phyloP scores from a whole-genome alignment of 2,329 filamentous ascomycete genomes.

The Mycosphaerella sp. region DNA sequence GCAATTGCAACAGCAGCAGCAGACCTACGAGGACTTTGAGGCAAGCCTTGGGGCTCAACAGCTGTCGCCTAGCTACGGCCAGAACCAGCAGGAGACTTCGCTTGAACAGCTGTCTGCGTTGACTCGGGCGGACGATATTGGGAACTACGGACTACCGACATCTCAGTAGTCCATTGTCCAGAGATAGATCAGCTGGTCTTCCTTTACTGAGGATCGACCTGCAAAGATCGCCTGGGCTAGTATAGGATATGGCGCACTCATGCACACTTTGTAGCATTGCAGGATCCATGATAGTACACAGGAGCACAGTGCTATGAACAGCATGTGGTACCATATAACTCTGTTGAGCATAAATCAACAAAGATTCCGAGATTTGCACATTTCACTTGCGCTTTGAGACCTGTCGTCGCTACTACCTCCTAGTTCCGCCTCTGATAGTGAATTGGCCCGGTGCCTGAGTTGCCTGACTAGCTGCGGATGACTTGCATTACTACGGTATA shows the following conservation, averaged over 20 bases:
- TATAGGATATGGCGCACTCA: background rate
- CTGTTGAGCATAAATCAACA: background rate
- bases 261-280: background rate
- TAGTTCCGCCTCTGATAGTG: no score
- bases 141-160: background rate
- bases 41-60: conserved; percentile 4
- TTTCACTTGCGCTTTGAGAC: no score
- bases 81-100: conserved; percentile 3
- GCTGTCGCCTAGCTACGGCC: background rate
- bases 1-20: conserved; percentile 7
- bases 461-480: no score
- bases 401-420: no score
- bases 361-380: background rate
- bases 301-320: background rate
- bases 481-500: no score
- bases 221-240: no score
- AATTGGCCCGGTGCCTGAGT: no score
- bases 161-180: background rate
- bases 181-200: background rate
- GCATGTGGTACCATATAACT: background rate
- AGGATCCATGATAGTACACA: no score
- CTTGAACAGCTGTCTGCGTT: conserved; percentile 5
- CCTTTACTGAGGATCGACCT: no score
- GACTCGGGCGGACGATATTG: background rate
- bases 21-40: conserved; percentile 7